phyloP scores from a whole-genome alignment of 106 monocot genomes.

The Apostasia shenzhenica region DNA sequence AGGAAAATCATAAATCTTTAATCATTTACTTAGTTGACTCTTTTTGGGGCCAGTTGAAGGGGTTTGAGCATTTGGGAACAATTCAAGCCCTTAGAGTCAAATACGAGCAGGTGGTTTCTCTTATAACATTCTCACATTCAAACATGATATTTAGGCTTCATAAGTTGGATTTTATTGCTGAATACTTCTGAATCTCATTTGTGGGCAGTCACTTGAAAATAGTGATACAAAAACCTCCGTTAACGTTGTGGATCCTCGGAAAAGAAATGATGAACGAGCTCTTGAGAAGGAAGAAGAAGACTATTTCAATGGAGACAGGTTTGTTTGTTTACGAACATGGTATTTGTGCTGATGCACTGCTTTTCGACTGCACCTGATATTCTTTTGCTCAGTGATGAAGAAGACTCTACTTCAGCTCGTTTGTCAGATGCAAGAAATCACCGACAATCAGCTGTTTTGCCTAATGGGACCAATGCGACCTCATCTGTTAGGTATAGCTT shows the following conservation, averaged over 20 bases:
- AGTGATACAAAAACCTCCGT: conserved; percentile 30
- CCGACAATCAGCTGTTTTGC: conserved; percentile 14
- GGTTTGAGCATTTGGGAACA: conserved; percentile 55
- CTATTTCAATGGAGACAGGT: conserved; percentile 97
- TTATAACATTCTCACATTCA: neutral
- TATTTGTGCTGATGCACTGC: neutral
- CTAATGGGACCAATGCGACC: conserved; percentile 36
- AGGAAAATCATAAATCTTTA: conserved; percentile 62
- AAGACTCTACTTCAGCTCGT: conserved; percentile 45
- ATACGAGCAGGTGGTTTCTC: conserved; percentile 80
- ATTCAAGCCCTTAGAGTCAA: conserved; percentile 70
- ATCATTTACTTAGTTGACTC: conserved; percentile 54
- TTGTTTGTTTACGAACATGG: neutral
- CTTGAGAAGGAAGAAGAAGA: conserved; percentile 99
- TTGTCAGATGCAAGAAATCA: conserved; percentile 19
- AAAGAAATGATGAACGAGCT: conserved; percentile 63
- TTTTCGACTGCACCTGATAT: neutral
- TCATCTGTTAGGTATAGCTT: conserved; percentile 32
- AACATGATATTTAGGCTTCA: neutral
- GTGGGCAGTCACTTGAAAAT: conserved; percentile 55
- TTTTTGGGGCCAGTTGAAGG: conserved; percentile 71
- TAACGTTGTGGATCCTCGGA: conserved; percentile 28
- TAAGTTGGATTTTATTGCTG: neutral
- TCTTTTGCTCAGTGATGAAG: conserved; percentile 50
- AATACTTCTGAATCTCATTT: neutral